Base-by-base conservation (phyloP, 352 stramenopile species). In the Globisporangium echinulatum region DNA sequence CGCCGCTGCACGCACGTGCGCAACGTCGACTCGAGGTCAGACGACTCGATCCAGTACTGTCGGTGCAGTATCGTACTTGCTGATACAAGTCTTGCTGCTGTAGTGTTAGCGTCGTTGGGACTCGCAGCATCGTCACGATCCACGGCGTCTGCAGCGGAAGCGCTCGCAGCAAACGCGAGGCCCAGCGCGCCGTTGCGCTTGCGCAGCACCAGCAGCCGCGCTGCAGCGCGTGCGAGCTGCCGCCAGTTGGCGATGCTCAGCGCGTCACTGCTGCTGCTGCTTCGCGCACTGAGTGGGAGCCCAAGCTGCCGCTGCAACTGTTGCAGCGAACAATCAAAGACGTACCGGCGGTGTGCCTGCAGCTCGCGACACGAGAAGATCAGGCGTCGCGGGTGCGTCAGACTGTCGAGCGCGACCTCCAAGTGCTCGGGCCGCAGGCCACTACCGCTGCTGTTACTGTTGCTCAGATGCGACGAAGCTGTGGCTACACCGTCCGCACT, bases 361-460 rank as follows among this genome's bases (percentile, higher is more conserved):
- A 76, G 52, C 47, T 90, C 74, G 36, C 67, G 65, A 36, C 66
- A 85, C 2, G 76, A 87, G 51, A 87, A 87, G 47, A 81, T 64
- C 2, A 90, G 61, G 4, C 75, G 67, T 2, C 64, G 63, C 19
- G 80, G 74, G 7, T 69, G 62, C 13, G 66, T 50, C 25, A 77
- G 58, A 40, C 74, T 44, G 42, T 90, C 74, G 1, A 82, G 54
- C 44, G 85, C 68, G 11, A 86, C 59, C 4, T 74, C 72, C 9
- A 90, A 8, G 1, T 69, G 68, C 44, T 72, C 40, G 17, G 77
- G 39, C n/a, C 49, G 43, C 61, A 66, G 50, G 39, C 38, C 25
- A 44, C 40, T 56, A n/a, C n/a, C 17, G 49, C 7, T 56, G 40
- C 13, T 54, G 37, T 19, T 42, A 19, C 4, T 10, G 7, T 15